phyloP scores from a whole-genome alignment of 352 stramenopile genomes.

The Pythium sukuiense region DNA sequence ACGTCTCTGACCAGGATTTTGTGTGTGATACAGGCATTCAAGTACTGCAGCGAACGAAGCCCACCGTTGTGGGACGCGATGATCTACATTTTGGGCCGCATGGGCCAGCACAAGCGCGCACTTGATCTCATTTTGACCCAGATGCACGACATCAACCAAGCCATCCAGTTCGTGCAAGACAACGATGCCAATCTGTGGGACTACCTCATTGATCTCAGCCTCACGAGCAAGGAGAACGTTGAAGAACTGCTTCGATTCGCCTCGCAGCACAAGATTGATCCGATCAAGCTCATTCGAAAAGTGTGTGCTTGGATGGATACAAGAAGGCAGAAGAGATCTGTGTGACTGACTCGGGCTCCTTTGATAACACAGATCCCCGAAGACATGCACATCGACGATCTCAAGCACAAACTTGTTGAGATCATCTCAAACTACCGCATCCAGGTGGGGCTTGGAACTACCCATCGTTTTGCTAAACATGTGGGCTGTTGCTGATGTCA shows the following conservation, averaged over 20 bases:
- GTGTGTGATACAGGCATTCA: slow-evolving; percentile 46
- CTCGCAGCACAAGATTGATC: slow-evolving; percentile 81
- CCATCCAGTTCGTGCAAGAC: slow-evolving; percentile 83
- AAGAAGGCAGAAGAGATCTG: not conserved
- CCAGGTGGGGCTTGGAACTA: slow-evolving; percentile 41
- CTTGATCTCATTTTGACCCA: slow-evolving; percentile 84
- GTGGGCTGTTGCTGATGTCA: too few relatives aligned
- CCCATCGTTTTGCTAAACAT: too few relatives aligned
- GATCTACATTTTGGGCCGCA: slow-evolving; percentile 86
- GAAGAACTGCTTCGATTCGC: slow-evolving; percentile 72
- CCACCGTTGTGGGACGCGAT: slow-evolving; percentile 83
- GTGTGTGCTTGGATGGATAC: slow-evolving; percentile 25
- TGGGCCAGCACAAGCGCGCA: slow-evolving; percentile 85
- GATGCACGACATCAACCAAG: slow-evolving; percentile 76
- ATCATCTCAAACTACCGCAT: slow-evolving; percentile 83
- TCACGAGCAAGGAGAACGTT: slow-evolving; percentile 77
- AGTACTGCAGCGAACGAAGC: slow-evolving; percentile 71
- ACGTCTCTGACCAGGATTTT: not conserved
- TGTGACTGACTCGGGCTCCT: not conserved
- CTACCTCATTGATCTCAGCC: slow-evolving; percentile 79
- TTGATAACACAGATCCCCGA: slow-evolving; percentile 55
- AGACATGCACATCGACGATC: slow-evolving; percentile 78
- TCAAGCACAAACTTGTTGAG: slow-evolving; percentile 79
- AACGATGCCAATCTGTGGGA: slow-evolving; percentile 79
- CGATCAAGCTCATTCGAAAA: slow-evolving; percentile 84